Evolutionary conservation across 495 filamentous ascomycete genomes (phyloP).

Genomic region (Alectoria sarmentosa): DNA sequence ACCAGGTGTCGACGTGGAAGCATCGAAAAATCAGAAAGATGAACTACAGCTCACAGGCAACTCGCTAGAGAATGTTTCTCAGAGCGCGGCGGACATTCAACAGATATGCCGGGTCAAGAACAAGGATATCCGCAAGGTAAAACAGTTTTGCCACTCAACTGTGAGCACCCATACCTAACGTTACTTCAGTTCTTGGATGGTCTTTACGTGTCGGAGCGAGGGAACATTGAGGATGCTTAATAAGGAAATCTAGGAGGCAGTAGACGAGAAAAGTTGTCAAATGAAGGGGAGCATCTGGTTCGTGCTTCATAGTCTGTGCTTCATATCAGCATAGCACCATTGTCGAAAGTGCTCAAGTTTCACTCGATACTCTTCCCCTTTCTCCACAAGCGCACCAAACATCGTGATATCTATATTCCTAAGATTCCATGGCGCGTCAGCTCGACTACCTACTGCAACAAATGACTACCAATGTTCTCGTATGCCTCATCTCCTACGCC

Average conservation of each 20-base stretch:
- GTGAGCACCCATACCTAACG: slow-evolving; percentile 1
- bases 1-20: slow-evolving; percentile 79
- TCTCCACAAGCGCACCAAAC: neutral
- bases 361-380: neutral
- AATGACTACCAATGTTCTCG: neutral
- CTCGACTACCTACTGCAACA: neutral
- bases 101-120: slow-evolving; percentile 98
- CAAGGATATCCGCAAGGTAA: slow-evolving; percentile 99
- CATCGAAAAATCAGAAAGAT: slow-evolving; percentile 90
- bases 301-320: slow-evolving; percentile 1
- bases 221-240: slow-evolving; percentile 76
- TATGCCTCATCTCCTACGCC: neutral
- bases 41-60: slow-evolving; percentile 90
- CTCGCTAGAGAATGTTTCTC: slow-evolving; percentile 92
- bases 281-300: neutral
- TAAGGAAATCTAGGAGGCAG: neutral
- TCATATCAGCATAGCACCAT: neutral
- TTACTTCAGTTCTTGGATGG: slow-evolving; percentile 86
- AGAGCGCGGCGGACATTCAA: slow-evolving; percentile 97
- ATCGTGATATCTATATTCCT: neutral
- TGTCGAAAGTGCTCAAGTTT: neutral
- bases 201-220: slow-evolving; percentile 89
- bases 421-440: neutral
- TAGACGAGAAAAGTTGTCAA: neutral
- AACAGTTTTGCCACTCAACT: slow-evolving; percentile 9